Conservation (phyloP, 495 filamentous ascomycete species). For the Podospora bellae-mahoneyi region DNA sequence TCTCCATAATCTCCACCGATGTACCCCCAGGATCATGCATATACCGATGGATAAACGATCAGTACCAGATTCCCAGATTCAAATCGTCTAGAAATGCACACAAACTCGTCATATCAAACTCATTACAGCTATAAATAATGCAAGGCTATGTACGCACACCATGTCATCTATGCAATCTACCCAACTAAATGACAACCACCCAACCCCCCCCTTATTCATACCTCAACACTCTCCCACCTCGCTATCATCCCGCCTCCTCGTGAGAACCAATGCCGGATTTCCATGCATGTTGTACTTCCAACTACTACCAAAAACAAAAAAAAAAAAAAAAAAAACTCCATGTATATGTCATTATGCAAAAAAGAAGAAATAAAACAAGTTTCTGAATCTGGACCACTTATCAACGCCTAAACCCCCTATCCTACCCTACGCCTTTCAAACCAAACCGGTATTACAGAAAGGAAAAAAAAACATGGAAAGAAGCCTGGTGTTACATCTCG, state of each 20-base stretch:
- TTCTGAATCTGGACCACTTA: background rate
- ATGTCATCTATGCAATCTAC: background rate
- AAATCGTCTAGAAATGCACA: background rate
- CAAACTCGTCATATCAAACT: background rate
- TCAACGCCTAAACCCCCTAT: background rate
- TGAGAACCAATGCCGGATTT: background rate
- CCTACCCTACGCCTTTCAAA: background rate
- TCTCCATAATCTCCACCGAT: background rate
- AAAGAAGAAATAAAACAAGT: background rate
- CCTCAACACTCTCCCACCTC: too few relatives aligned
- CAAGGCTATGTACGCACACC: background rate
- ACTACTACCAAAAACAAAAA: background rate
- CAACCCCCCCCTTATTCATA: too few relatives aligned
- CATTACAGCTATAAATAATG: background rate
- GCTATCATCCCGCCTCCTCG: background rate
- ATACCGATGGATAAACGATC: background rate
- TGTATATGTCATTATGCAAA: background rate
- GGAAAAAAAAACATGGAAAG: background rate
- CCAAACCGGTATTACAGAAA: background rate
- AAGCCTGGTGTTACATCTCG: conserved; percentile 23
- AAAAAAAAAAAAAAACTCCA: background rate
- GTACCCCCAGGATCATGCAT: background rate
- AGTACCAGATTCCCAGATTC: too few relatives aligned
- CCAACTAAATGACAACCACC: background rate
- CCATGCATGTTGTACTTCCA: background rate